Percentiles rank a stretch among this genome's conserved stretches.
phyloP scores from a whole-genome alignment of 768 basidiomycete species.

The Calocybe cyanea region DNA sequence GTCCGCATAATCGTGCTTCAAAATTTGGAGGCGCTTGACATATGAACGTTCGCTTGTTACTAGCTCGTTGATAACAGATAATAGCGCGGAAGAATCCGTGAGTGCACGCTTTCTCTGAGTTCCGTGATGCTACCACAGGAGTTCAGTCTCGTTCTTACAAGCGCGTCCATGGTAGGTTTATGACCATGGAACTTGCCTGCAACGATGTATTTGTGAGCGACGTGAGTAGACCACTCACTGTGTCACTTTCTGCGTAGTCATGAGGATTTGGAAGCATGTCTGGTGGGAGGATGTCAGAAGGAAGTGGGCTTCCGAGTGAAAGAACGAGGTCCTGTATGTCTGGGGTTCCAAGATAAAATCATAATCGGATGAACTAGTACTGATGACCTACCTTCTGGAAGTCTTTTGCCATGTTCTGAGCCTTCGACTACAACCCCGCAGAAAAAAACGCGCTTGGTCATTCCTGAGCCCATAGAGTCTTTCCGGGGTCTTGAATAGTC shows the following conservation, averaged over 20 bases:
- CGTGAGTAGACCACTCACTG: conserved; percentile 35
- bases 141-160: conserved; percentile 2
- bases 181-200: too few species aligned
- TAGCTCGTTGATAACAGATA: conserved; percentile 80
- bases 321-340: conserved; percentile 78
- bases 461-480: conserved; percentile 32
- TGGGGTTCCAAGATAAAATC: conserved; percentile 23
- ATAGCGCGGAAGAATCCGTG: conserved; percentile 62
- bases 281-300: conserved; percentile 45
- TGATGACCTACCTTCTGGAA: conserved; percentile 53
- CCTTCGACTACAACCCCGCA: conserved; percentile 89
- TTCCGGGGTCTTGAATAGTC: conserved; percentile 50
- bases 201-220: too few species aligned
- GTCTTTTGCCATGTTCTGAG: conserved; percentile 63
- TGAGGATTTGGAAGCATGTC: conserved; percentile 42
- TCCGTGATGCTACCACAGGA: conserved; percentile 30
- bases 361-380: conserved; percentile 6
- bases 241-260: conserved; percentile 31
- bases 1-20: conserved; percentile 88
- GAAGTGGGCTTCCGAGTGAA: conserved; percentile 68
- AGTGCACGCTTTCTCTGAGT: conserved; percentile 54
- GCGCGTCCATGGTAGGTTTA: too few species aligned
- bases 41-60: conserved; percentile 89
- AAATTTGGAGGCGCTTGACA: conserved; percentile 72
- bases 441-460: conserved; percentile 82